Conservation (phyloP, 495 filamentous ascomycete species). For the Daldinia caldariorum region DNA sequence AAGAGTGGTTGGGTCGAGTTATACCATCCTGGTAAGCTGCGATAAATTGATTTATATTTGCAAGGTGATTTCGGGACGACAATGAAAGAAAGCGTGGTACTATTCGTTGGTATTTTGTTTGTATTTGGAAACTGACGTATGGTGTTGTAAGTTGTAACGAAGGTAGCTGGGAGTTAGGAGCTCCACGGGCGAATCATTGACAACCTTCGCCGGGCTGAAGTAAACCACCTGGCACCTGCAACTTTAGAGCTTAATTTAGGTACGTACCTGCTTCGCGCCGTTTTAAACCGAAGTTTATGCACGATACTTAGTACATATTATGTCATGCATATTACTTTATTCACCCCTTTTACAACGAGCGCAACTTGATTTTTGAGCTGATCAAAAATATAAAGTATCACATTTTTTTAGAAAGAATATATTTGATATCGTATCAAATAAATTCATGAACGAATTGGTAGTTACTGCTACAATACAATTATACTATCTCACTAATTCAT, state of each 20-base stretch:
- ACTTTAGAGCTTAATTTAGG: neutral
- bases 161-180: conserved; percentile 3
- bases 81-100: neutral
- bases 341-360: neutral
- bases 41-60: conserved; percentile 9
- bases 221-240: neutral
- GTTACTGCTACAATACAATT: neutral
- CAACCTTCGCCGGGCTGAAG: conserved; percentile 18
- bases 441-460: too few relatives aligned
- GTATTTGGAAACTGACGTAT: conserved; percentile 8
- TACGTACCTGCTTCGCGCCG: neutral
- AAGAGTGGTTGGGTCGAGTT: conserved; percentile 1
- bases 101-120: neutral
- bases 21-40: conserved; percentile 56
- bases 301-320: neutral
- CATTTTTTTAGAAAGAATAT: too few relatives aligned
- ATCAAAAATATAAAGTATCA: too few relatives aligned
- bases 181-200: conserved; percentile 15
- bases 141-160: conserved; percentile 1
- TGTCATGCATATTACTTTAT: neutral
- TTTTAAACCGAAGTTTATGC: neutral
- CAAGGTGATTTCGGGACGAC: conserved; percentile 1
- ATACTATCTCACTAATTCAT: neutral
- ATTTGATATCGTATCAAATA: too few relatives aligned
- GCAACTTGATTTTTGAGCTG: too few relatives aligned